Conservation (phyloP, 75 land plant genomes). For the Ceratopteris richardii region DNA sequence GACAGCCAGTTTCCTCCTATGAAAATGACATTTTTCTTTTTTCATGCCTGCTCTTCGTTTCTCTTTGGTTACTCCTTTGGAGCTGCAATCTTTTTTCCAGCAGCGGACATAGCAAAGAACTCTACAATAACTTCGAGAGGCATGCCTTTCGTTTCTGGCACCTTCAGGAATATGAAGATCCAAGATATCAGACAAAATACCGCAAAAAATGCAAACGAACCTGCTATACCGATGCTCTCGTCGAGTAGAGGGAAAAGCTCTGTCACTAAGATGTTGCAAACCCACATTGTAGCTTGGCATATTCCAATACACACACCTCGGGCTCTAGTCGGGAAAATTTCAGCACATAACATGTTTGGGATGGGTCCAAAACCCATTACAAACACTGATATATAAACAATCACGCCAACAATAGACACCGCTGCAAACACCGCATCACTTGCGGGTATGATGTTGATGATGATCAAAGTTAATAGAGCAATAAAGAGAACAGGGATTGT, state of each 20-base stretch:
- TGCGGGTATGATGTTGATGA: constrained; percentile 31
- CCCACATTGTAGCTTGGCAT: constrained; percentile 64
- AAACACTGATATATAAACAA: constrained; percentile 58
- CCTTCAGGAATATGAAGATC: constrained; percentile 76
- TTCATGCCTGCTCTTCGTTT: neutral
- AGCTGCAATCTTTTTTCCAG: constrained; percentile 7
- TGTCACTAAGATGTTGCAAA: constrained; percentile 76
- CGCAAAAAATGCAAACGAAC: constrained; percentile 68
- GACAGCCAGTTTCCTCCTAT: no score
- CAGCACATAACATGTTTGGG: constrained; percentile 87
- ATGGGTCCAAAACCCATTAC: constrained; percentile 88
- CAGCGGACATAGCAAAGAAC: constrained; percentile 54
- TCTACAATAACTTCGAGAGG: constrained; percentile 89
- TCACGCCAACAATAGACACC: constrained; percentile 59
- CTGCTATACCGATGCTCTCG: constrained; percentile 49
- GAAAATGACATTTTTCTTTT: no score
- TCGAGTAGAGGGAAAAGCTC: constrained; percentile 62
- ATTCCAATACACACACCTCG: constrained; percentile 88
- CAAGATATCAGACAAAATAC: constrained; percentile 53
- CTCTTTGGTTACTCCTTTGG: neutral
- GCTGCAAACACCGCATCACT: constrained; percentile 41
- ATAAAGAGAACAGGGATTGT: constrained; percentile 60
- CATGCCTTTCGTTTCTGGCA: constrained; percentile 95
- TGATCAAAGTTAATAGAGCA: constrained; percentile 44
- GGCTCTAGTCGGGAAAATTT: constrained; percentile 89